phyloP scores from a whole-genome alignment of 768 basidiomycete genomes.

The Omphalotus guepiniiformis region DNA sequence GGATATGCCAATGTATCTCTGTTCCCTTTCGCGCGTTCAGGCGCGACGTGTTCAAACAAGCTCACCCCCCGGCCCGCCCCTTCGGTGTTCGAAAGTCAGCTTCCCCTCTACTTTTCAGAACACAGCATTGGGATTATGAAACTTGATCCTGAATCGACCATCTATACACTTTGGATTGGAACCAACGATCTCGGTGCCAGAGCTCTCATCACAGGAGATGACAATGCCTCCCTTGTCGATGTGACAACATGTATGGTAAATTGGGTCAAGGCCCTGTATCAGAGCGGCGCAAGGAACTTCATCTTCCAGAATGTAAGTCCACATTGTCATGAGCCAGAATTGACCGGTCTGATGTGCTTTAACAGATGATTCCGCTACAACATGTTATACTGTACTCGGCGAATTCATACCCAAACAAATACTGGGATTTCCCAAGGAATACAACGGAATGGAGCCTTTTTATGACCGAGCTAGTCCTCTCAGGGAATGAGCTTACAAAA shows the following conservation, averaged over 20 bases:
- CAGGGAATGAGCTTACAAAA: slow-evolving; percentile 32
- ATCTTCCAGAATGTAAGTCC: slow-evolving; percentile 62
- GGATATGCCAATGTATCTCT: slow-evolving; percentile 49
- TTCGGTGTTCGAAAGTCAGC: slow-evolving; percentile 33
- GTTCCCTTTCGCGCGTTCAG: slow-evolving; percentile 41
- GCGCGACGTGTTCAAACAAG: slow-evolving; percentile 42
- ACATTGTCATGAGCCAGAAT: not conserved
- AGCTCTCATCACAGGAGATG: slow-evolving; percentile 49
- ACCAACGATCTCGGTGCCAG: slow-evolving; percentile 36
- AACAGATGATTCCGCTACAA: slow-evolving; percentile 56
- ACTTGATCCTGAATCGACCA: not conserved
- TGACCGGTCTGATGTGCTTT: not conserved
- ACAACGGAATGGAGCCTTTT: slow-evolving; percentile 41
- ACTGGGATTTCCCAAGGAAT: slow-evolving; percentile 48
- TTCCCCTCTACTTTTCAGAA: slow-evolving; percentile 32
- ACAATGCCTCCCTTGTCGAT: slow-evolving; percentile 49
- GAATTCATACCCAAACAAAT: slow-evolving; percentile 43
- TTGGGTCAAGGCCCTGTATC: slow-evolving; percentile 54
- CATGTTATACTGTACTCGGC: slow-evolving; percentile 42
- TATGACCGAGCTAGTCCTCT: slow-evolving; percentile 32
- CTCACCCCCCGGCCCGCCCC: slow-evolving; percentile 35
- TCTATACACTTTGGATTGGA: slow-evolving; percentile 11
- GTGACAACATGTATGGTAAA: slow-evolving; percentile 55
- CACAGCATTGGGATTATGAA: slow-evolving; percentile 2
- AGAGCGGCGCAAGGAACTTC: slow-evolving; percentile 60